A percentile compares a stretch with the other conserved stretches of the same genome.
These are phyloP conservation scores for Alliaria petiolata DNA, from an alignment of 345 rosid species.

Conservation along the genomic window DNA sequence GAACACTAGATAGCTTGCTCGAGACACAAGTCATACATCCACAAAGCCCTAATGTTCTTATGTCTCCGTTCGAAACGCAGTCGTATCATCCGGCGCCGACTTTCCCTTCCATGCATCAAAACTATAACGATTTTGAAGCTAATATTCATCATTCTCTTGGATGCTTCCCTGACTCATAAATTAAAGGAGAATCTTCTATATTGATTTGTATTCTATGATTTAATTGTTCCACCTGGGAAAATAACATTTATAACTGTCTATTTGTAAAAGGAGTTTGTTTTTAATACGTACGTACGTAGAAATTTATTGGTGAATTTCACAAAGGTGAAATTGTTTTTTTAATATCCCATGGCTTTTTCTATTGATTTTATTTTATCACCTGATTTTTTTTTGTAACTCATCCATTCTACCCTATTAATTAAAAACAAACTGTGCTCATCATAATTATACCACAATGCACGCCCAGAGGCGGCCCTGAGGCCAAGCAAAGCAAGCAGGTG, in stretches of 20 bases:
- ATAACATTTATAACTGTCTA: conserved; percentile 32
- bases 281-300: conserved; percentile 18
- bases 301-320: conserved; percentile 23
- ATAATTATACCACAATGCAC: background rate
- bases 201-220: conserved; percentile 34
- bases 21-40: conserved; percentile 38
- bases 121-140: conserved; percentile 32
- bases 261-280: conserved; percentile 27
- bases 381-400: conserved; percentile 4
- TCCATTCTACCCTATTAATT: background rate
- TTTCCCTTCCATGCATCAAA: conserved; percentile 35
- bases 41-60: conserved; percentile 14
- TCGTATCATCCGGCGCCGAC: conserved; percentile 19
- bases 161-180: conserved; percentile 62
- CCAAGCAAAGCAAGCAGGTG: too few species aligned
- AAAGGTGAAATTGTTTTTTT: conserved; percentile 17
- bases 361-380: background rate
- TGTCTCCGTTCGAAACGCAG: conserved; percentile 26
- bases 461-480: too few species aligned
- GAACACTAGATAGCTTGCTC: conserved; percentile 53
- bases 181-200: background rate
- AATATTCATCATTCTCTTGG: conserved; percentile 48
- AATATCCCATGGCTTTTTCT: background rate
- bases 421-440: background rate
- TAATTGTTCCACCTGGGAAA: conserved; percentile 31